Evolutionary conservation across 345 rosid species (phyloP), one percentile per base, ranked within the genome.

Genomic region (Salix arbutifolia): DNA sequence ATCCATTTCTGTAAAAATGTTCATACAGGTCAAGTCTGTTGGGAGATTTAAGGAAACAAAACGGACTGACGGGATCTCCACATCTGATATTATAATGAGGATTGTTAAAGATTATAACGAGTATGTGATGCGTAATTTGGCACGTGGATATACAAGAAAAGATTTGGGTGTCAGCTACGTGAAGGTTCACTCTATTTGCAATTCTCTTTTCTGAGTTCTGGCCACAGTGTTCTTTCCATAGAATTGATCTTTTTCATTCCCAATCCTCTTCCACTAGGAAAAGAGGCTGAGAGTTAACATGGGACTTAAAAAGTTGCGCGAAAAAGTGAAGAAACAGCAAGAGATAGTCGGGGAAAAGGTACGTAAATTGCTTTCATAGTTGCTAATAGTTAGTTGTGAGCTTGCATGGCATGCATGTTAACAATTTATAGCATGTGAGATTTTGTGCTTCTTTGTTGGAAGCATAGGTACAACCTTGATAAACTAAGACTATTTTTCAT

Each of bases 41-140:
- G 94, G 92, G 74, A 89, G 82, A 46, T 90, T 90, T 40, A 87
- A 86, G 81, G 92, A 90, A 82, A 90, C 94, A 1, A 84, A 90
- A 84, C 82, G 90, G 74, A 87, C 92, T 30, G 90, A 90, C n/a
- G 92, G 92, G 71, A 90, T 90, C 58, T 90, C 92, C 5, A 90
- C 90, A 66, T 90, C 94, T 38, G 94, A 90, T 69, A 77, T 90
- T 64, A 86, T 90, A 70, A 89, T 89, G 92, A 90, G 90, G 71
- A 90, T 90, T 58, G 91, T 87, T 21, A 90, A 89, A 82, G 94
- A 90, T 74, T 89, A 89, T 74, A 90, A 89, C n/a, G 87, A 90
- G 84, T 90, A 89, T 65, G 94, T 85, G 76, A 72, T 88, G 87
- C 91, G 91, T 71, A 90, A 90, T 76, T 74, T 90, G 79, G 94